Evolutionary conservation across 2,329 filamentous ascomycete genomes (phyloP), one percentile per base, ranked within the genome.

Genomic region (Dryadomyces sulphureus): DNA sequence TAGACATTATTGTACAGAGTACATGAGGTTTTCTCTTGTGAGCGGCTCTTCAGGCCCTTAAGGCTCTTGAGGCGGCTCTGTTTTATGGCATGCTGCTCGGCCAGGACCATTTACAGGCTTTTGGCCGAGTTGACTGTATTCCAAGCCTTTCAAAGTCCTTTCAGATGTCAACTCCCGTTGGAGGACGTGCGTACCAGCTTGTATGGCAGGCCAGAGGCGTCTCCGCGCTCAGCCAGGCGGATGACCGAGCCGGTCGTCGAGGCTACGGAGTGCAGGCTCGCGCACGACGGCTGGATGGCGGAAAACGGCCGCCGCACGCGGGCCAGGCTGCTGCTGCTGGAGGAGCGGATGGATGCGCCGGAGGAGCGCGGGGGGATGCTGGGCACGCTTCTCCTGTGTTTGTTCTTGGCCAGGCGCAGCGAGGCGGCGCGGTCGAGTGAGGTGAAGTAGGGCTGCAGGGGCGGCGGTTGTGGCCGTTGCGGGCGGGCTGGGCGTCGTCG

Each of bases 221-320:
- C 62, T 5, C 56, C 51, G 16, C 57, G 51, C 22, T 60, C 67
- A 12, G 69, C 64, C 25, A 75, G 59, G 7, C 71, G 64, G 38
- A 75, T 72, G 5, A 75, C 68, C 6, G 66, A 70, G 7, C 60
- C 63, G 2, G 54, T 59, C 12, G 54, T 59, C 11, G 64, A 65
- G 5, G 54, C 55, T 20, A 55, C 57, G 22, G 65, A 65, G 27
- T 64, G 60, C 30, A 65, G 49, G 45, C 66, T 72, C 14, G 59
- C 54, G 27, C 57, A 65, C 2, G 65, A 67, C 14, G 60, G 54
- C 38, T 62, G 60, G 49, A 60, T 64, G 20, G 57, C 52, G 5
- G 58, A 55, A 49, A 67, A 72, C 30, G 62, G 61, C 14, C 55
- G 61, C 19, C 65, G 60, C 2, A 64, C 64, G 54, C 64, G 65